phyloP scores from a whole-genome alignment of 306 rosid genomes.

The Quercus alba region DNA sequence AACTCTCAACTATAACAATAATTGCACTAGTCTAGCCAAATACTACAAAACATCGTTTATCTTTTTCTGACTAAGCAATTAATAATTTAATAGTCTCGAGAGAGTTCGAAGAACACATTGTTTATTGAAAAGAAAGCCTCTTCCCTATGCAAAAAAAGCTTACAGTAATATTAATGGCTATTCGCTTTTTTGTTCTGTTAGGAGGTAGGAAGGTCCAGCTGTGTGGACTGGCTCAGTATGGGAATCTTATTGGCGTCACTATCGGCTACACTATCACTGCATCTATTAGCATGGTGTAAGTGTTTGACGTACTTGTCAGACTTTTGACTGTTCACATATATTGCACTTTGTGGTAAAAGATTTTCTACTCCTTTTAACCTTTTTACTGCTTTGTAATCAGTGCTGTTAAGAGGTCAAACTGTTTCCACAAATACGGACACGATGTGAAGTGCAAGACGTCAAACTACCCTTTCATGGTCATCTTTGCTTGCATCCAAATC shows the following conservation, averaged over 20 bases:
- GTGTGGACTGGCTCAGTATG: conserved; percentile 89
- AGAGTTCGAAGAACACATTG: not conserved
- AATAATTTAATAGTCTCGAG: not conserved
- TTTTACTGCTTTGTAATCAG: conserved; percentile 23
- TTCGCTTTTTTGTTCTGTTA: conserved; percentile 13
- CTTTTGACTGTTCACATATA: no score
- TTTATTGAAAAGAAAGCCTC: not conserved
- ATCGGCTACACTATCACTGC: conserved; percentile 97
- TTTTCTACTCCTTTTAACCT: not conserved
- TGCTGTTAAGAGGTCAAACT: conserved; percentile 85
- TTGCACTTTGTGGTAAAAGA: no score
- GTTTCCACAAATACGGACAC: conserved; percentile 84
- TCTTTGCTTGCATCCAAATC: conserved; percentile 70
- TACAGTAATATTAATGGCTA: not conserved
- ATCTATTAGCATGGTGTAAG: conserved; percentile 96
- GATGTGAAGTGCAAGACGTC: conserved; percentile 50
- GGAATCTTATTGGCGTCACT: conserved; percentile 75
- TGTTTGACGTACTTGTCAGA: not conserved
- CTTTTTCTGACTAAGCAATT: not conserved
- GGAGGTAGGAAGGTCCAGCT: conserved; percentile 82
- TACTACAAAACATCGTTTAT: not conserved
- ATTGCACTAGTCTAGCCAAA: no score
- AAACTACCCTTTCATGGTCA: conserved; percentile 67
- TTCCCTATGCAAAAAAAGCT: not conserved
- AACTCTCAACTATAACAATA: no score